A percentile compares a stretch with the other conserved stretches of the same genome.
Conservation (phyloP, 176 grass and related monocot genomes). For the Miscanthus lutarioriparius region DNA sequence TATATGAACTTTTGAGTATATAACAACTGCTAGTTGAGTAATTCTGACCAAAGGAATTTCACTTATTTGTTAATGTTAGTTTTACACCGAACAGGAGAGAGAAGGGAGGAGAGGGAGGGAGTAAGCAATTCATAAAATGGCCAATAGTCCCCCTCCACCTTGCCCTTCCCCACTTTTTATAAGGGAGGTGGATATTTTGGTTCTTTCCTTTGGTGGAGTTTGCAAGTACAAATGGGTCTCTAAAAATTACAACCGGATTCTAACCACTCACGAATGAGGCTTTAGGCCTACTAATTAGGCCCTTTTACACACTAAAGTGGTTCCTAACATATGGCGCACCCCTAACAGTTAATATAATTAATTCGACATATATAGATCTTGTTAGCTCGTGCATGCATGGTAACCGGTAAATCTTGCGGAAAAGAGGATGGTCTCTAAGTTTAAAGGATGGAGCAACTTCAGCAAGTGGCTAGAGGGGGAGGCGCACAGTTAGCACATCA, state of each 20-base stretch:
- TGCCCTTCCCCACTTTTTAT: background rate
- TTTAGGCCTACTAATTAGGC: too few relatives aligned
- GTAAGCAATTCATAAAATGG: background rate
- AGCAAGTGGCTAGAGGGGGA: background rate
- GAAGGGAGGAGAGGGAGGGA: background rate
- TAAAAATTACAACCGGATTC: too few relatives aligned
- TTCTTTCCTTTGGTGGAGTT: background rate
- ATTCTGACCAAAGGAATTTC: background rate
- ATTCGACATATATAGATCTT: background rate
- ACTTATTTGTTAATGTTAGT: background rate
- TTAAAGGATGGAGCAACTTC: background rate
- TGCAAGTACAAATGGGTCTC: background rate
- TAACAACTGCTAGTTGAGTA: background rate
- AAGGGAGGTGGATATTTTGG: background rate
- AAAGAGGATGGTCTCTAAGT: background rate
- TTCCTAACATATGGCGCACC: background rate
- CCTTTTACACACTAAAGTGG: background rate
- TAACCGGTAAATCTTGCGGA: background rate
- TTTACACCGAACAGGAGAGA: background rate
- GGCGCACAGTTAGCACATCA: too few relatives aligned
- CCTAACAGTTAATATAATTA: background rate
- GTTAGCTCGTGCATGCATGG: background rate
- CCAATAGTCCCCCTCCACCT: background rate
- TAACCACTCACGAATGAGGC: too few relatives aligned
- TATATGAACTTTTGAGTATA: background rate